Base-by-base conservation (phyloP, 2,329 filamentous ascomycete genomes). In the Lachnellula willkommii region DNA sequence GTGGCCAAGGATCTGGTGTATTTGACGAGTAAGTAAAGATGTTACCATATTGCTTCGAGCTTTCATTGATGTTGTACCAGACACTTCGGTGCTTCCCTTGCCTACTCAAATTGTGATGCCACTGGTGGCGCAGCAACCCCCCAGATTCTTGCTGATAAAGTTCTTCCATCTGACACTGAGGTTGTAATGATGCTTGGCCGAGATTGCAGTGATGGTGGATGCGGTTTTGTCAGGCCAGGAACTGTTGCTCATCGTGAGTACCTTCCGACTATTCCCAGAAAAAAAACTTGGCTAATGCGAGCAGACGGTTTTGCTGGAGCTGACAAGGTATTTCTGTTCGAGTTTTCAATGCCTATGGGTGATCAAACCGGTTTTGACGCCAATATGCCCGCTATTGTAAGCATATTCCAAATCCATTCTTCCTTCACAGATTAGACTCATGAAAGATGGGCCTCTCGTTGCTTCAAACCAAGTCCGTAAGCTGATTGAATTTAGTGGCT, bases 311-410 rank as follows among this genome's bases (percentile, higher is more conserved):
- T 89, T 72, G 79, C 73, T 40, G 87, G 87, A 50, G 76, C 79
- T 32, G 80, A 83, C 65, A 90, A 90, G 74, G 77, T 87, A 53
- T 90, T 92, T 74, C 77, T 91, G 60, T 79, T 88, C 64, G 80
- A 89, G 64, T 88, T 91, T 70, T 75, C 76, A 54, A 92, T 92
- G 88, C 87, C 87, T 8, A 67, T 78, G 48, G 80, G 81, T 55
- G 79, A 79, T 58, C 68, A 75, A 52, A 72, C 69, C n/a, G 75
- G 74, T 55, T 75, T 75, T 65, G 80, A 84, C 66, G 75, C 69
- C 43, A 83, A 91, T 71, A 88, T 88, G 79, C 87, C 88, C 8
- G 84, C 88, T 43, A 79, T 87, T 45, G 54, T 56, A 56, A 56
- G 50, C 12, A 45, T 12, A 45, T 45, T 12, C 11, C 8, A 6